Percentiles rank a stretch among this genome's conserved stretches.
These are phyloP conservation scores for Aegilops bicornis DNA, from an alignment of 176 grass and related monocot genomes.

Conservation along the genomic window DNA sequence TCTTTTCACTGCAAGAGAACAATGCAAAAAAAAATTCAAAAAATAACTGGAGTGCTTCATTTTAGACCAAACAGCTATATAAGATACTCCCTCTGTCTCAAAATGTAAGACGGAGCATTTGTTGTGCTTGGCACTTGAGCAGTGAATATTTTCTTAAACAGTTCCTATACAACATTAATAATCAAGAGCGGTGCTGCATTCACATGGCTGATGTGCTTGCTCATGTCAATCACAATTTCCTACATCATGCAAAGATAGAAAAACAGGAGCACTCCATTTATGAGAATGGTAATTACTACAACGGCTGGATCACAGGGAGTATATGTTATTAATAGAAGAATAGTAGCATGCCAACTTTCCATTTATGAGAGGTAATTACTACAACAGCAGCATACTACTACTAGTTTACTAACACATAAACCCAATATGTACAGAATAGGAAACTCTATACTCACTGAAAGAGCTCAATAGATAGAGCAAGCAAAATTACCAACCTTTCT, in stretches of 20 bases:
- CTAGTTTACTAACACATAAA: neutral
- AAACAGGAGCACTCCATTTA: neutral
- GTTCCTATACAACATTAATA: neutral
- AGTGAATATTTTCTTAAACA: neutral
- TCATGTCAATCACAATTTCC: neutral
- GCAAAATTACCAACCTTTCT: slow-evolving; percentile 43
- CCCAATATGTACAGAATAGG: neutral
- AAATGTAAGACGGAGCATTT: neutral
- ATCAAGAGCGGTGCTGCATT: neutral
- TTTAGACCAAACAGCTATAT: neutral
- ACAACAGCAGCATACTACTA: neutral
- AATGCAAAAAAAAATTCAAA: neutral
- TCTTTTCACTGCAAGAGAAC: slow-evolving; percentile 47
- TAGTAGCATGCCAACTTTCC: neutral
- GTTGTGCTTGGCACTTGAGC: neutral
- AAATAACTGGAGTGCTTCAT: slow-evolving; percentile 12
- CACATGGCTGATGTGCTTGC: neutral
- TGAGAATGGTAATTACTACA: no score
- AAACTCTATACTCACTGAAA: neutral
- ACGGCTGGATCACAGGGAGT: no score
- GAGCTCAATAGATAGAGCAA: neutral
- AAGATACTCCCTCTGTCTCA: neutral
- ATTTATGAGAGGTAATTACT: neutral
- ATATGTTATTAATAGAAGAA: neutral
- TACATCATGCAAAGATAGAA: neutral